Percentiles rank a stretch among this genome's conserved stretches.
Evolutionary conservation across 768 basidiomycete species (phyloP).

Genomic region (Leccinum subtestaceum): DNA sequence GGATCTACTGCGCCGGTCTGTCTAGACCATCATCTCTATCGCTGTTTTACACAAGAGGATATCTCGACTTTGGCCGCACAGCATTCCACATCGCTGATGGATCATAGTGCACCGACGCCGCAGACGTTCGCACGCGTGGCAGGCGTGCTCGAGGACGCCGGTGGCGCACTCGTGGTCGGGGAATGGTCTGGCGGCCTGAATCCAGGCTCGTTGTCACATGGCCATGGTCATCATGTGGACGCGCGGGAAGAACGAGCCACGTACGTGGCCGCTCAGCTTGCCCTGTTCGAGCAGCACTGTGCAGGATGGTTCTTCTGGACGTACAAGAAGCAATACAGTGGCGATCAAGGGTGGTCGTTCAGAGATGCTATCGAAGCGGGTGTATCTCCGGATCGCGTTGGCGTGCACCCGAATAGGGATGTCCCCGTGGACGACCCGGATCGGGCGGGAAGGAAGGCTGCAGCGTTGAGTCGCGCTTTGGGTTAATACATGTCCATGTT

Average conservation of each 20-base stretch:
- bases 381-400: constrained; percentile 56
- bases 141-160: constrained; percentile 33
- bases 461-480: constrained; percentile 30
- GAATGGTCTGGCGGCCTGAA: constrained; percentile 82
- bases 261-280: constrained; percentile 64
- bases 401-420: constrained; percentile 34
- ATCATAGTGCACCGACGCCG: constrained; percentile 38
- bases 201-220: constrained; percentile 51
- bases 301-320: constrained; percentile 87
- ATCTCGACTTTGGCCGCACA: constrained; percentile 47
- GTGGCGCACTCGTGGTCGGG: constrained; percentile 62
- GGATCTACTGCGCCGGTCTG: constrained; percentile 43
- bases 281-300: constrained; percentile 58
- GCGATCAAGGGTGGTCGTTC: constrained; percentile 76
- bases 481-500: constrained; percentile 23
- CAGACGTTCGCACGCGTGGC: constrained; percentile 40
- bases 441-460: constrained; percentile 28
- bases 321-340: constrained; percentile 62
- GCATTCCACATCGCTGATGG: constrained; percentile 50
- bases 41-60: constrained; percentile 71
- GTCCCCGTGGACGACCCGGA: constrained; percentile 18
- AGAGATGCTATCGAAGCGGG: constrained; percentile 60
- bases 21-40: constrained; percentile 81
- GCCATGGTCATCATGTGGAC: constrained; percentile 30
- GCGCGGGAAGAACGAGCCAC: constrained; percentile 41